Percentiles rank a stretch among this genome's conserved stretches.
Conservation (phyloP, 176 grass and related monocot genomes). For the Alloteropsis semialata region DNA sequence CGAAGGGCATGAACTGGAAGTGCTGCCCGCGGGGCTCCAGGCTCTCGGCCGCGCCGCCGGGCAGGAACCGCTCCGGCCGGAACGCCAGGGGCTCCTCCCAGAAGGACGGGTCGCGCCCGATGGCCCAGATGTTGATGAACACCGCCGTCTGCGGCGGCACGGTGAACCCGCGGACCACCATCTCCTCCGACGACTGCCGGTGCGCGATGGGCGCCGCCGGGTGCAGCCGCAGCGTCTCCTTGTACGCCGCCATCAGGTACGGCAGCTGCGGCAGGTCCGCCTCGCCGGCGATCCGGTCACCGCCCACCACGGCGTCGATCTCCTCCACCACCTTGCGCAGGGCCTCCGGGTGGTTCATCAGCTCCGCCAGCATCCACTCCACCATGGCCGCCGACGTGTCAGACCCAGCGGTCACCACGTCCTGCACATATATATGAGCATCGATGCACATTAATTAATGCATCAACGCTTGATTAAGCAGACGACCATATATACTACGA, state of each 20-base stretch:
- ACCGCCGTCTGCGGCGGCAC: slow-evolving; percentile 45
- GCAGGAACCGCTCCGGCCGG: slow-evolving; percentile 61
- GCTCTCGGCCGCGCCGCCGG: not conserved
- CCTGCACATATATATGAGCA: slow-evolving; percentile 18
- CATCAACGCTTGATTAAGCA: too few species aligned
- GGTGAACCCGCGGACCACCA: slow-evolving; percentile 13
- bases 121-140: slow-evolving; percentile 65
- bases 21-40: slow-evolving; percentile 59
- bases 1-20: slow-evolving; percentile 73
- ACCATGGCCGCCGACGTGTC: slow-evolving; percentile 60
- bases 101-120: slow-evolving; percentile 49
- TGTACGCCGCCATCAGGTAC: slow-evolving; percentile 65
- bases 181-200: slow-evolving; percentile 38
- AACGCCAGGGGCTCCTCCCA: slow-evolving; percentile 63
- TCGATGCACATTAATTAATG: too few species aligned
- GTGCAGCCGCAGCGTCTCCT: slow-evolving; percentile 66
- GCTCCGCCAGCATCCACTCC: slow-evolving; percentile 77
- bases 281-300: slow-evolving; percentile 44
- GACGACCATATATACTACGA: too few species aligned
- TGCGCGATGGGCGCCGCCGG: slow-evolving; percentile 43
- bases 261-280: slow-evolving; percentile 58
- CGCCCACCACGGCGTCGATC: slow-evolving; percentile 56
- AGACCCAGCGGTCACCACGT: slow-evolving; percentile 46
- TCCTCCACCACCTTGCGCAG: slow-evolving; percentile 41
- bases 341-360: slow-evolving; percentile 53